These are phyloP conservation scores for Mycotypha africana DNA, from an alignment of 371 early-diverging fungal species.

Conservation along the genomic window DNA sequence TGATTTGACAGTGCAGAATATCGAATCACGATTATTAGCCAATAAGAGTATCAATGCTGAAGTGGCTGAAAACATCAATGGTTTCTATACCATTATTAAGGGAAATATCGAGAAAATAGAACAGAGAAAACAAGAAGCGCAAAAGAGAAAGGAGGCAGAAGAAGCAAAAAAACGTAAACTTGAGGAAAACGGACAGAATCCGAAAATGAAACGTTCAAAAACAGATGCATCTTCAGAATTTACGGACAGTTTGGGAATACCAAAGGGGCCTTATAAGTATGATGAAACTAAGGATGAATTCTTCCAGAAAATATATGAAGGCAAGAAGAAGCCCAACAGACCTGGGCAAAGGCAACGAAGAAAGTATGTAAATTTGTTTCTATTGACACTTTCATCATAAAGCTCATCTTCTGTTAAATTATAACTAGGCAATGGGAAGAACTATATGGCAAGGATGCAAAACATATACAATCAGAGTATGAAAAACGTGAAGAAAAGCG, in stretches of 20 bases:
- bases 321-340: constrained; percentile 34
- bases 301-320: constrained; percentile 38
- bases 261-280: background rate
- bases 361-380: constrained; percentile 22
- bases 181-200: constrained; percentile 8
- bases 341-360: constrained; percentile 37
- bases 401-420: background rate
- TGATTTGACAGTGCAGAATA: constrained; percentile 14
- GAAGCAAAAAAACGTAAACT: constrained; percentile 11
- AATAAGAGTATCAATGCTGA: constrained; percentile 21
- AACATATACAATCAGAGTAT: constrained; percentile 24
- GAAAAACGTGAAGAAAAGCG: constrained; percentile 26
- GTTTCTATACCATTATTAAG: constrained; percentile 14
- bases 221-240: constrained; percentile 23
- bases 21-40: constrained; percentile 27
- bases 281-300: constrained; percentile 16
- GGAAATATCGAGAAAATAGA: constrained; percentile 18
- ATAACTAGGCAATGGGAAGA: constrained; percentile 31
- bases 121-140: constrained; percentile 4
- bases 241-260: constrained; percentile 22
- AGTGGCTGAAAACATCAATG: constrained; percentile 9
- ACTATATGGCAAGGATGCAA: constrained; percentile 36
- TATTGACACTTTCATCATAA: background rate
- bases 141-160: constrained; percentile 3
- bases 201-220: constrained; percentile 1